Evolutionary conservation across 1,284 basidiomycete species (phyloP).

Genomic region (Marasmius tenuissimus): DNA sequence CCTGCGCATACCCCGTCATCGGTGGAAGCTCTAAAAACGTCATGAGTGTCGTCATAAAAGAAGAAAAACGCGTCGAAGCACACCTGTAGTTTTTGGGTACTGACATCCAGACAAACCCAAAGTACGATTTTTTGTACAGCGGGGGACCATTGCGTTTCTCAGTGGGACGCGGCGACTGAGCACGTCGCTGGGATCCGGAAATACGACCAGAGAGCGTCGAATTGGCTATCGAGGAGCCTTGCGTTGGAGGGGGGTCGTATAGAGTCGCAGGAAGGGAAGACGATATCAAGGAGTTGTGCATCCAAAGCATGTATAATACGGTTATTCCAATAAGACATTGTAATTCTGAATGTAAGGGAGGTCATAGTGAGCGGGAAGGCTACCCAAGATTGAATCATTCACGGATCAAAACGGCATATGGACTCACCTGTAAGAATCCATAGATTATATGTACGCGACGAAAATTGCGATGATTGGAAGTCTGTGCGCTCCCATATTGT

Average conservation of each 20-base stretch:
- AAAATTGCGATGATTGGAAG: slow-evolving; percentile 10
- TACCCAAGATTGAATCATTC: slow-evolving; percentile 10
- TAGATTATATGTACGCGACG: slow-evolving; percentile 21
- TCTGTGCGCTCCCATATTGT: slow-evolving; percentile 19
- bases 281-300: slow-evolving; percentile 48
- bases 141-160: slow-evolving; percentile 42
- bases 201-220: slow-evolving; percentile 13
- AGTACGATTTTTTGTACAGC: slow-evolving; percentile 44
- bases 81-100: slow-evolving; percentile 84
- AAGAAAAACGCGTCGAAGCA: slow-evolving; percentile 13
- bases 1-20: slow-evolving; percentile 87
- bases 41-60: slow-evolving; percentile 8
- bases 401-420: slow-evolving; percentile 15
- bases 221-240: slow-evolving; percentile 19
- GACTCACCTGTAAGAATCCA: slow-evolving; percentile 47
- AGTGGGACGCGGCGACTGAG: slow-evolving; percentile 39
- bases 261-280: slow-evolving; percentile 12
- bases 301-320: slow-evolving; percentile 64
- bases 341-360: slow-evolving; percentile 49
- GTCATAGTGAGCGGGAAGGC: not conserved
- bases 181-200: slow-evolving; percentile 21
- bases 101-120: slow-evolving; percentile 85
- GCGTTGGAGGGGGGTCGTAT: slow-evolving; percentile 13
- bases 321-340: slow-evolving; percentile 55
- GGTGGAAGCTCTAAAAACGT: slow-evolving; percentile 59